A percentile compares a stretch with the other conserved stretches of the same genome.
Conservation (phyloP, 352 stramenopile genomes). For the Globisporangium nodosum region DNA sequence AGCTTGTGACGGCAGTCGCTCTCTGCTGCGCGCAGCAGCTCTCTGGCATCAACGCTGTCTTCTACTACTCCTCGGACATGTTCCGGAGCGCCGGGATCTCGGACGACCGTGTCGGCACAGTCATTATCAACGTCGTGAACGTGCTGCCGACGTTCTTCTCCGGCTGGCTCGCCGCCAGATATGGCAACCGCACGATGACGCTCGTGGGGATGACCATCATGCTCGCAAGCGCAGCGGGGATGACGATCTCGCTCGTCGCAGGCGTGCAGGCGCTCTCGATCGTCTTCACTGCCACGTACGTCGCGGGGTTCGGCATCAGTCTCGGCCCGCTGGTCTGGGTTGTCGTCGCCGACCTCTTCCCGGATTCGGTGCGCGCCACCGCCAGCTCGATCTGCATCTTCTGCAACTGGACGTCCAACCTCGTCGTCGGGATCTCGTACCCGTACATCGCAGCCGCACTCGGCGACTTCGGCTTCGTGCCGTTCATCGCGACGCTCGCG, state of each 20-base stretch:
- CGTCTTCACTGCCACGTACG: slow-evolving; percentile 51
- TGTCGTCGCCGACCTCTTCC: slow-evolving; percentile 50
- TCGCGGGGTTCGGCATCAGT: slow-evolving; percentile 59
- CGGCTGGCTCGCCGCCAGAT: slow-evolving; percentile 33
- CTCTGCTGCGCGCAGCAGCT: slow-evolving; percentile 42
- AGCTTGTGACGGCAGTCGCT: slow-evolving; percentile 37
- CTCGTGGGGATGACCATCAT: slow-evolving; percentile 33
- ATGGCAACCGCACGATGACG: slow-evolving; percentile 50
- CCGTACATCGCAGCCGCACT: slow-evolving; percentile 48
- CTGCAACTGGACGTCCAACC: slow-evolving; percentile 27
- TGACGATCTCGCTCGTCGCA: slow-evolving; percentile 36
- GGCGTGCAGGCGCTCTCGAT: slow-evolving; percentile 26
- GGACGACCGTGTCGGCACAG: slow-evolving; percentile 33
- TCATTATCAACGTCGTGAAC: slow-evolving; percentile 39
- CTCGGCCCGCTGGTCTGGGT: slow-evolving; percentile 62
- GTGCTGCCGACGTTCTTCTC: slow-evolving; percentile 29
- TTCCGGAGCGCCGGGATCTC: slow-evolving; percentile 31
- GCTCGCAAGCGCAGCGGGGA: slow-evolving; percentile 35
- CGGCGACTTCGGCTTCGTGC: slow-evolving; percentile 33
- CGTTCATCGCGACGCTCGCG: slow-evolving; percentile 40
- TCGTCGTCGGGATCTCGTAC: slow-evolving; percentile 52
- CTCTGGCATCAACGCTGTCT: slow-evolving; percentile 54
- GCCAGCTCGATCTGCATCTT: slow-evolving; percentile 33
- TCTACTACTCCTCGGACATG: slow-evolving; percentile 44
- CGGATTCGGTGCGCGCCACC: slow-evolving; percentile 40